phyloP scores from a whole-genome alignment of 345 rosid species.

The Pugionium cornutum region DNA sequence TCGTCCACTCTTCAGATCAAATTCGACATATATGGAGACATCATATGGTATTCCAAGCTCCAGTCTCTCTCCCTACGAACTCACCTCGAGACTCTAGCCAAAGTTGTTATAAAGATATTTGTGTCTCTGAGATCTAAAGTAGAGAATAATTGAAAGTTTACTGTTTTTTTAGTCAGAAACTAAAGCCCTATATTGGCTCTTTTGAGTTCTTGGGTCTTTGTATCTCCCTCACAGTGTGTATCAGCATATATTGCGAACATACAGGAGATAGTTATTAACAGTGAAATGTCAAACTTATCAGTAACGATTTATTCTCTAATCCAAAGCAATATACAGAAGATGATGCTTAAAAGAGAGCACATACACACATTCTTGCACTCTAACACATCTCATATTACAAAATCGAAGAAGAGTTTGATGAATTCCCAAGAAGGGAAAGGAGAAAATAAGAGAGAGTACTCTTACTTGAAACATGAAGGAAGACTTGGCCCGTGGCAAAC shows the following conservation, averaged over 20 bases:
- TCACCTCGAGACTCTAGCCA: slow-evolving; percentile 32
- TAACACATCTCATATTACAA: slow-evolving; percentile 5
- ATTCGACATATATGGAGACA: slow-evolving; percentile 37
- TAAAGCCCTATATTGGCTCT: too few relatives aligned
- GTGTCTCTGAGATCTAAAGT: not conserved
- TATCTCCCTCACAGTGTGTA: not conserved
- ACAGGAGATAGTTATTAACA: not conserved
- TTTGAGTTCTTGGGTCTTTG: too few relatives aligned
- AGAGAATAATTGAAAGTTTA: not conserved
- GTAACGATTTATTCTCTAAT: slow-evolving; percentile 2
- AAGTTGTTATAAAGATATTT: slow-evolving; percentile 16
- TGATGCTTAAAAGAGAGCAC: slow-evolving; percentile 4
- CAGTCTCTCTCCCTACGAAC: slow-evolving; percentile 29
- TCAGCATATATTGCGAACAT: slow-evolving; percentile 9
- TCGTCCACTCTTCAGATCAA: slow-evolving; percentile 34
- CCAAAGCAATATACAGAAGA: not conserved
- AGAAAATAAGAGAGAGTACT: not conserved
- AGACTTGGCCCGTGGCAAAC: slow-evolving; percentile 78
- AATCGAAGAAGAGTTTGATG: slow-evolving; percentile 3
- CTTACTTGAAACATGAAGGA: slow-evolving; percentile 71
- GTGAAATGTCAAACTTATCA: slow-evolving; percentile 16
- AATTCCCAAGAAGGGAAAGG: slow-evolving; percentile 17
- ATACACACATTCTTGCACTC: slow-evolving; percentile 28
- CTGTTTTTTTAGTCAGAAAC: too few relatives aligned
- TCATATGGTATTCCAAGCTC: slow-evolving; percentile 26